Percentiles rank a stretch among this genome's conserved stretches.
These are phyloP conservation scores for Phytophthora agathidicida DNA, from an alignment of 352 stramenopile species.

Conservation along the genomic window DNA sequence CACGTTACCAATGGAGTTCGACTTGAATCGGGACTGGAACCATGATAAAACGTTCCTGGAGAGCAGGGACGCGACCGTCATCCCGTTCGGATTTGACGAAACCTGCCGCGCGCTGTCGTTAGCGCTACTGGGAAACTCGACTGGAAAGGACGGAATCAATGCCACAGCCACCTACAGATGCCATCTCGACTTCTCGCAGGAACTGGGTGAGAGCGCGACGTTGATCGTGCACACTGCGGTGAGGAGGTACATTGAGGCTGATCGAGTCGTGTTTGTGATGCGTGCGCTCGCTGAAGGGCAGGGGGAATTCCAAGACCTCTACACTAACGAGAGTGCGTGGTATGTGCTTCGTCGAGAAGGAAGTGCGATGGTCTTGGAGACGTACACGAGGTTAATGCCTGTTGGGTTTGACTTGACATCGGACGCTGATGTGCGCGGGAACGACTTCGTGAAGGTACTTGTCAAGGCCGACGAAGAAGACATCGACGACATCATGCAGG, in stretches of 20 bases:
- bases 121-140: background rate
- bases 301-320: slow-evolving; percentile 29
- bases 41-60: slow-evolving; percentile 1
- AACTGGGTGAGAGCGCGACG: background rate
- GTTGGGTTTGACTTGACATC: background rate
- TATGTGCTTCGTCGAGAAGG: slow-evolving; percentile 15
- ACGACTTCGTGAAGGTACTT: background rate
- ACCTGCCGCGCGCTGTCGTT: background rate
- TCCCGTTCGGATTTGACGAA: slow-evolving; percentile 12
- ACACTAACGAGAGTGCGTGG: slow-evolving; percentile 54
- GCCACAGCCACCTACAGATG: background rate
- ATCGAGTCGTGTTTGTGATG: slow-evolving; percentile 55
- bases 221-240: slow-evolving; percentile 23
- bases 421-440: background rate
- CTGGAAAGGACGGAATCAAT: background rate
- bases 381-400: background rate
- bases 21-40: background rate
- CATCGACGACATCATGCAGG: background rate
- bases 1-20: background rate
- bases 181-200: background rate
- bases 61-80: slow-evolving; percentile 5
- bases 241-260: slow-evolving; percentile 36
- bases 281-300: slow-evolving; percentile 38
- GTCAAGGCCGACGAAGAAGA: slow-evolving; percentile 3
- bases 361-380: background rate